Percentiles rank a stretch among this genome's conserved stretches.
Evolutionary conservation across 1,139 yeast genomes (phyloP).

Genomic region (Nakaseomyces uthaithaninus): DNA sequence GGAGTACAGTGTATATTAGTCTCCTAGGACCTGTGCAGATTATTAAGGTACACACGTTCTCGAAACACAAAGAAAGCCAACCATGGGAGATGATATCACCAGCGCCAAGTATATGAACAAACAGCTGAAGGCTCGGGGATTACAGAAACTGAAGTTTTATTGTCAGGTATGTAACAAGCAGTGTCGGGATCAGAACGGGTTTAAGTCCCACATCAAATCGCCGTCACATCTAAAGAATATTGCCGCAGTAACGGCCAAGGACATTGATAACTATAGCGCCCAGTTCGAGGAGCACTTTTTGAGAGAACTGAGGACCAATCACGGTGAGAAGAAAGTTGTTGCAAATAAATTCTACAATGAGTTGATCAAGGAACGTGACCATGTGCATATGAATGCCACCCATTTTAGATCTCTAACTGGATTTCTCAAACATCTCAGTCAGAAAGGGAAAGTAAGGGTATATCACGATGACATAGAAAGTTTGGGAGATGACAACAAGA

Average conservation of each 20-base stretch:
- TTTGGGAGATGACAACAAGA: conserved; percentile 21
- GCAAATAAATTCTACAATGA: conserved; percentile 89
- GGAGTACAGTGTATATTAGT: too few relatives aligned
- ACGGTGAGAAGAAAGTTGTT: conserved; percentile 73
- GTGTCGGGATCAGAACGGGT: conserved; percentile 93
- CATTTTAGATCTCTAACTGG: conserved; percentile 64
- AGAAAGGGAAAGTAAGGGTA: conserved; percentile 51
- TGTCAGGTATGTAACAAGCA: conserved; percentile 91
- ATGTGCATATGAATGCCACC: conserved; percentile 87
- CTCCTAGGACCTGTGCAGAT: too few relatives aligned
- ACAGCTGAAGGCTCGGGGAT: conserved; percentile 72
- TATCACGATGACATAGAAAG: conserved; percentile 29
- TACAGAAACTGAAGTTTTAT: conserved; percentile 77
- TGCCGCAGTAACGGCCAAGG: conserved; percentile 37
- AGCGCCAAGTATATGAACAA: conserved; percentile 69
- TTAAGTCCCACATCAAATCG: conserved; percentile 73
- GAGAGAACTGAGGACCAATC: conserved; percentile 51
- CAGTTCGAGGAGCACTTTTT: conserved; percentile 61
- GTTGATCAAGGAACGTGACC: conserved; percentile 69
- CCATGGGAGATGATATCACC: neutral
- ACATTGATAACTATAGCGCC: conserved; percentile 52
- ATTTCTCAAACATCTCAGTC: conserved; percentile 59
- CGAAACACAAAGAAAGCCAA: neutral
- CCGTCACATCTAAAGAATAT: conserved; percentile 64
- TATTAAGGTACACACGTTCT: too few relatives aligned